phyloP scores from a whole-genome alignment of 257 asterid species.

The Echites panduratus region DNA sequence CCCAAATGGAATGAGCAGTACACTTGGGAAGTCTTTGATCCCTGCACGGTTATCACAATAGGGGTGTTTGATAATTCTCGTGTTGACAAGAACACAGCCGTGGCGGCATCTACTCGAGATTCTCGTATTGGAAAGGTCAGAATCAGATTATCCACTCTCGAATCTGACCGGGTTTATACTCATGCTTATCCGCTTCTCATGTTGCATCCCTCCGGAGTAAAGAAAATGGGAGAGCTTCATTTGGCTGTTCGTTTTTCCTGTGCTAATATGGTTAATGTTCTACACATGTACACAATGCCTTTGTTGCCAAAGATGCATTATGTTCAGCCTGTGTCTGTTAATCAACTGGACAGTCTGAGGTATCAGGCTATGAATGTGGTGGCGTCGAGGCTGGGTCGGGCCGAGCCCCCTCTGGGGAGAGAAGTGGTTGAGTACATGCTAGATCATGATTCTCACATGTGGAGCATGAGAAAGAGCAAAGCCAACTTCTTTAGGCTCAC shows the following conservation, averaged over 20 bases:
- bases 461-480: conserved; percentile 98
- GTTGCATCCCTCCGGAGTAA: conserved; percentile 81
- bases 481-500: conserved; percentile 84
- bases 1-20: conserved; percentile 92
- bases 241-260: conserved; percentile 81
- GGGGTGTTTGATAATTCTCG: conserved; percentile 76
- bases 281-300: conserved; percentile 63
- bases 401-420: conserved; percentile 78
- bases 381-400: conserved; percentile 60
- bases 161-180: conserved; percentile 68
- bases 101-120: conserved; percentile 37
- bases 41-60: conserved; percentile 77
- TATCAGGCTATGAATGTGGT: conserved; percentile 85
- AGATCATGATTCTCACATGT: conserved; percentile 83
- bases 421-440: conserved; percentile 93
- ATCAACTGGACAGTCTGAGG: conserved; percentile 58
- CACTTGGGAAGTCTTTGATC: conserved; percentile 93
- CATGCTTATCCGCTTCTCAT: conserved; percentile 77
- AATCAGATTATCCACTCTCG: conserved; percentile 75
- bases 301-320: conserved; percentile 87
- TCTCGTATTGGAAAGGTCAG: conserved; percentile 72
- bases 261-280: conserved; percentile 64
- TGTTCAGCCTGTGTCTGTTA: conserved; percentile 73
- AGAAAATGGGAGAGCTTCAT: conserved; percentile 90
- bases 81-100: conserved; percentile 42